Conservation (phyloP, 1,284 basidiomycete genomes). For the Rhodotorula sp. region DNA sequence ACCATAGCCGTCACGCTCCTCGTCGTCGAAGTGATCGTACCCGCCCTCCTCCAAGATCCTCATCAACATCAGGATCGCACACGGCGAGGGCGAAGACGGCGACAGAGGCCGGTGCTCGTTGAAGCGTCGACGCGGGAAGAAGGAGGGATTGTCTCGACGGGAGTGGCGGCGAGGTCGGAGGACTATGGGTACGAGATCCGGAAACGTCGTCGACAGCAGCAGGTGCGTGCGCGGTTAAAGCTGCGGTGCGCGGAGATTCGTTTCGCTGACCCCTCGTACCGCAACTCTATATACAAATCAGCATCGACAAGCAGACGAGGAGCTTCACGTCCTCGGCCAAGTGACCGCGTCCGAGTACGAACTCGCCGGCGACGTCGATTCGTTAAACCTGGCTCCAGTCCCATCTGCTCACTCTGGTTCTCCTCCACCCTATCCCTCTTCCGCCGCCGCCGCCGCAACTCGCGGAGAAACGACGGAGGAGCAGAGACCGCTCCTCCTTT, state of each 20-base stretch:
- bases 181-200: too few relatives aligned
- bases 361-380: neutral
- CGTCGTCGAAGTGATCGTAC: neutral
- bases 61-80: neutral
- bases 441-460: too few relatives aligned
- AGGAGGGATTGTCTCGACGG: too few relatives aligned
- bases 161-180: too few relatives aligned
- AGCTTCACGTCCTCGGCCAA: neutral
- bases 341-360: neutral
- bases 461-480: too few relatives aligned
- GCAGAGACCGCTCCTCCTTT: neutral
- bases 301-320: neutral
- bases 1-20: slow-evolving; percentile 1
- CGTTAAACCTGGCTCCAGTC: too few relatives aligned
- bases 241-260: neutral
- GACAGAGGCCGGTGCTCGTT: too few relatives aligned
- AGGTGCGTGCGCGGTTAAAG: too few relatives aligned
- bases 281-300: neutral
- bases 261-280: neutral
- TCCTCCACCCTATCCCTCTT: too few relatives aligned
- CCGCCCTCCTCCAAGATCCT: neutral
- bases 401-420: too few relatives aligned
- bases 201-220: too few relatives aligned
- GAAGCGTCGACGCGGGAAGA: too few relatives aligned
- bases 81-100: neutral